Base-by-base conservation (phyloP, 768 basidiomycete species). In the Collybia mongolica region DNA sequence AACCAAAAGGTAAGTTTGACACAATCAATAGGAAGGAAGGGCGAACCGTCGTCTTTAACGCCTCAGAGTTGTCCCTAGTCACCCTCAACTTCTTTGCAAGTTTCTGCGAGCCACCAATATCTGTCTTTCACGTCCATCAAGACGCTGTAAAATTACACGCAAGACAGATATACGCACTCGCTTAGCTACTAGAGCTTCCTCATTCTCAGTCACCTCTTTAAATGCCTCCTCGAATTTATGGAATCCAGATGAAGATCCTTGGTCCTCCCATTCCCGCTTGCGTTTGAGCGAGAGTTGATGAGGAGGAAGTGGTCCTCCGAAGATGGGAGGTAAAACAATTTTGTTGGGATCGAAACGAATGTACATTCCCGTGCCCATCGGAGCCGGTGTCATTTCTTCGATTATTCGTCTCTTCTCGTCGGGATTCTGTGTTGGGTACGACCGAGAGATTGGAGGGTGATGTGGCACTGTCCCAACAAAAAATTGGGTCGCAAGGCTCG, bases 271-370 rank as follows among this genome's bases (percentile, higher is more conserved):
- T 12, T 43, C 46, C 9, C 44, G 42, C 49, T 56, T 48, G 39
- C 55, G 51, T 54, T 53, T 55, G 14, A 29, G 4, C 24, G 44
- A 36, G 24, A 43, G 29, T 29, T 46, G 29, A 46, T 38, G 20
- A 28, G 41, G 56, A 54, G 54, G 52, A 14, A 38, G 23, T 48
- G 54, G 54, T 49, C 57, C 55, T 51, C 55, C 52, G 11, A 56
- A 50, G 53, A 61, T 44, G 24, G 53, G 54, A 37, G 57, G 57
- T 3, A 55, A 47, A 37, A 39, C 39, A 47, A 54, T 39, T 40
- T 57, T 61, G 49, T 50, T 45, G 28, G 57, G 55, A 57, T 57
- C 52, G 40, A 61, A 57, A 47, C 41, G 51, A 26, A 57, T 46
- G 48, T 45, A 57, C 51, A 54, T 53, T 35, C 50, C 42, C 7